Percentiles rank a stretch among this genome's conserved stretches.
Conservation (phyloP, 352 stramenopile species). For the Phytophthora capsici region DNA sequence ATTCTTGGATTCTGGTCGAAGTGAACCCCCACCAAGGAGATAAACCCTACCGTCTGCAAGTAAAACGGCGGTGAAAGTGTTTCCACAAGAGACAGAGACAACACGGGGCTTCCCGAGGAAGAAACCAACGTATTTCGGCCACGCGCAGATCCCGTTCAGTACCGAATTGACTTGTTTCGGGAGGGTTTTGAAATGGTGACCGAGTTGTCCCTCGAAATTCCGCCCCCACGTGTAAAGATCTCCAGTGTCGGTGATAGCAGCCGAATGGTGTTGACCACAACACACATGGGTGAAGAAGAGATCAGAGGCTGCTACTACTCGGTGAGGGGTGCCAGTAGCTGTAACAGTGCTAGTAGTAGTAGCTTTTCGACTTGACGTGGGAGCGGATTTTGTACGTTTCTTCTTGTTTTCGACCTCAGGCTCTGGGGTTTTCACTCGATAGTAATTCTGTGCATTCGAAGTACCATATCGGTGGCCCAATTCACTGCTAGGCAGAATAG, state of each 20-base stretch:
- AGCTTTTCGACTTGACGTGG: background rate
- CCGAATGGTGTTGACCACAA: conserved; percentile 77
- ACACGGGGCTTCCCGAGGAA: conserved; percentile 56
- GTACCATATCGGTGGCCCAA: conserved; percentile 43
- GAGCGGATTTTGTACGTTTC: conserved; percentile 4
- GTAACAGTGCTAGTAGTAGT: background rate
- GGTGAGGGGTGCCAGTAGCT: conserved; percentile 33
- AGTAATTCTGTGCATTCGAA: conserved; percentile 9
- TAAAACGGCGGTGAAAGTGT: conserved; percentile 79
- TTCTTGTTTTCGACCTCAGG: conserved; percentile 22
- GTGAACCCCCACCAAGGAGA: conserved; percentile 77
- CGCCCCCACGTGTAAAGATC: conserved; percentile 92
- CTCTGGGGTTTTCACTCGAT: conserved; percentile 16
- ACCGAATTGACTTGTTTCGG: conserved; percentile 40
- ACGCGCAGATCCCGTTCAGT: conserved; percentile 66
- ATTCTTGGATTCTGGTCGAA: conserved; percentile 31
- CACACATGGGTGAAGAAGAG: conserved; percentile 66
- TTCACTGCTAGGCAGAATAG: conserved; percentile 41
- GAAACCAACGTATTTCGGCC: conserved; percentile 75
- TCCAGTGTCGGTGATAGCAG: conserved; percentile 75
- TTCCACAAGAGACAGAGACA: conserved; percentile 67
- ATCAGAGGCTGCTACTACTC: conserved; percentile 48
- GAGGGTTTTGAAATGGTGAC: conserved; percentile 50
- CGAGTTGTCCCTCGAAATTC: conserved; percentile 89
- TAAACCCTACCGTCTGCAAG: conserved; percentile 72